A percentile compares a stretch with the other conserved stretches of the same genome.
Evolutionary conservation across 108 stramenopile species (phyloP).

Genomic region (Fistulifera solaris): DNA sequence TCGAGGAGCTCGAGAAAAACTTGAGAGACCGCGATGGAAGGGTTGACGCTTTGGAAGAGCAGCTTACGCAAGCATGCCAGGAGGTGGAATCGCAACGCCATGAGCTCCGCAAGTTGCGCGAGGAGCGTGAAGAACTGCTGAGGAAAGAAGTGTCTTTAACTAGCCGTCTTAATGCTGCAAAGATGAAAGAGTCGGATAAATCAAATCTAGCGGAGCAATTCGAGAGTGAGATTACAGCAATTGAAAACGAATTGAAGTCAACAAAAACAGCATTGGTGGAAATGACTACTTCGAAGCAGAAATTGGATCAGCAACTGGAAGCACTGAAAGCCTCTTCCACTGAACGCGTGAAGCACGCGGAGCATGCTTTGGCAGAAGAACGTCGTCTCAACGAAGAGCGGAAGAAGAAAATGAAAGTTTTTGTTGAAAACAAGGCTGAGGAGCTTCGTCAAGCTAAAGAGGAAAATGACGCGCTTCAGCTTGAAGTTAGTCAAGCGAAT

Average conservation of each 20-base stretch:
- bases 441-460: constrained; percentile 65
- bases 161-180: constrained; percentile 59
- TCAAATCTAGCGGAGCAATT: constrained; percentile 44
- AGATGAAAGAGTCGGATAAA: constrained; percentile 68
- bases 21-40: constrained; percentile 1
- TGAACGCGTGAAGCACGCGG: constrained; percentile 42
- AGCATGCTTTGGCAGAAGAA: constrained; percentile 52
- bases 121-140: constrained; percentile 41
- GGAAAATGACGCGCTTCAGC: constrained; percentile 43
- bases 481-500: constrained; percentile 60
- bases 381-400: constrained; percentile 70
- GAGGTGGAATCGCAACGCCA: constrained; percentile 3
- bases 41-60: neutral
- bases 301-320: constrained; percentile 43
- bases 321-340: constrained; percentile 6
- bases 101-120: constrained; percentile 8
- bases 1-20: constrained; percentile 14
- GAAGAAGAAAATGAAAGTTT: constrained; percentile 74
- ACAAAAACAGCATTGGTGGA: constrained; percentile 5
- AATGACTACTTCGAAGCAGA: constrained; percentile 45
- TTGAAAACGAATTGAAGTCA: constrained; percentile 31
- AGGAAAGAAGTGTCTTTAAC: constrained; percentile 54
- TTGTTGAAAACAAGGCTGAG: constrained; percentile 75
- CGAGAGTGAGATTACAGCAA: constrained; percentile 41
- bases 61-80: neutral